These are phyloP conservation scores for maize (Zea mays) DNA, from an alignment of 176 grass and related monocot genomes.

Conservation along the genomic window DNA sequence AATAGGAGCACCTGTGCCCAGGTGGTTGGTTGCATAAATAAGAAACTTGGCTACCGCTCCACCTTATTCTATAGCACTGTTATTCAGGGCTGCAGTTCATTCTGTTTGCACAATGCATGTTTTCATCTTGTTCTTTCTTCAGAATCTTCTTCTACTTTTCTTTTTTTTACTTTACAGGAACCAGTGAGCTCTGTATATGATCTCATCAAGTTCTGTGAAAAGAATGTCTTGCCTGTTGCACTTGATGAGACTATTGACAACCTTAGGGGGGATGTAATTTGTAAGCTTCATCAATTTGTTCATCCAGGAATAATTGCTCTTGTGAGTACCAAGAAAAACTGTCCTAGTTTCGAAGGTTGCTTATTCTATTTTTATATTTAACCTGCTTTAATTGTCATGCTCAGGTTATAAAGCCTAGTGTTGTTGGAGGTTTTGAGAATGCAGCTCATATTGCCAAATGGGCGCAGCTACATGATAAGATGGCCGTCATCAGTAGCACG, in stretches of 20 bases:
- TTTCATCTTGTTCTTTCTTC: slow-evolving; percentile 44
- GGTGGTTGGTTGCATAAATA: not conserved
- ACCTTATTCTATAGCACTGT: slow-evolving; percentile 24
- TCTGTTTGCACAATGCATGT: not conserved
- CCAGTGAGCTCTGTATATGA: slow-evolving; percentile 68
- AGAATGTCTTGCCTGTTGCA: slow-evolving; percentile 76
- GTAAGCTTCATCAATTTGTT: slow-evolving; percentile 66
- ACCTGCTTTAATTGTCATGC: slow-evolving; percentile 36
- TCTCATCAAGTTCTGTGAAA: slow-evolving; percentile 86
- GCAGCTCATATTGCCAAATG: slow-evolving; percentile 83
- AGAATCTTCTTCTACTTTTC: slow-evolving; percentile 23
- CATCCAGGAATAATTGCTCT: slow-evolving; percentile 95
- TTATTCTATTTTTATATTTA: slow-evolving; percentile 43
- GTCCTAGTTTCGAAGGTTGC: slow-evolving; percentile 33
- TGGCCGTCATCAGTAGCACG: slow-evolving; percentile 80
- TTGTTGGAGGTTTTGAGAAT: slow-evolving; percentile 86
- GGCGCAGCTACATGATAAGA: slow-evolving; percentile 86
- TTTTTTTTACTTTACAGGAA: slow-evolving; percentile 63
- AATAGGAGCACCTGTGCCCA: not conserved
- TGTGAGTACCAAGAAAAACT: slow-evolving; percentile 53
- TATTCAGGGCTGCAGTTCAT: not conserved
- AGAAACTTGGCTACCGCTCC: slow-evolving; percentile 25
- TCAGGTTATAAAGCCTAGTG: slow-evolving; percentile 96
- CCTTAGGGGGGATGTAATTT: slow-evolving; percentile 67
- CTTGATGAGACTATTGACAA: slow-evolving; percentile 90